Base-by-base conservation (phyloP, 306 rosid species). In the Castanopsis chinensis region DNA sequence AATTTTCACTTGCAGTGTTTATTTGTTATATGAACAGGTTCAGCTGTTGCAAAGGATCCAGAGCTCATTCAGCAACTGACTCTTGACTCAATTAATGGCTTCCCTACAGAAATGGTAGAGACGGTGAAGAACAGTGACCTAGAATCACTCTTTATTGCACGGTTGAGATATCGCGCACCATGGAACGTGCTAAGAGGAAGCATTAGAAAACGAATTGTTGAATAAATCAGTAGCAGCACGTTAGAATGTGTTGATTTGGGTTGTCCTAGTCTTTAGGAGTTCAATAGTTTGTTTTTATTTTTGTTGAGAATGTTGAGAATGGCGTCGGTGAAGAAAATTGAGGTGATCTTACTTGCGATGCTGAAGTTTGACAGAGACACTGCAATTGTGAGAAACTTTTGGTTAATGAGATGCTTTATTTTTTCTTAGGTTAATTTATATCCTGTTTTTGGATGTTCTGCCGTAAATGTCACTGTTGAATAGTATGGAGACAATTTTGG, bases 311-410 rank as follows among this genome's bases (percentile, higher is more conserved):
- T n/a, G 58, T 17, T 73, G 91, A 78, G 73, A 83, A 84, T 51
- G 91, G 84, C 73, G 76, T 61, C 5, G 85, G 74, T 49, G 93
- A 84, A 76, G 89, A 88, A 84, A 88, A 82, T 41, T 91, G 84
- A 86, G 78, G 86, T 73, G 51, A 13, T 70, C 73, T 60, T 76
- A 70, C 76, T 53, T 52, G 61, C 76, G 78, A 60, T 78, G 71
- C 59, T 65, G 72, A 55, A 78, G 79, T 73, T 81, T 76, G 77
- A 72, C 72, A 83, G 76, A 80, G 80, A 72, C 76, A 78, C 76
- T 41, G 81, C 41, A 76, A 58, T 12, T 67, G 25, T 19, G 55
- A 67, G 13, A 84, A 55, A 80, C 75, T 72, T 30, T 43, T 76
- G 71, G 51, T 67, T 33, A 67, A 67, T 4, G 76, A 80, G 78